Evolutionary conservation across 78 protist species (phyloP), one percentile per base, ranked within the genome.

Genomic region (Dictyostelium intermedium): DNA sequence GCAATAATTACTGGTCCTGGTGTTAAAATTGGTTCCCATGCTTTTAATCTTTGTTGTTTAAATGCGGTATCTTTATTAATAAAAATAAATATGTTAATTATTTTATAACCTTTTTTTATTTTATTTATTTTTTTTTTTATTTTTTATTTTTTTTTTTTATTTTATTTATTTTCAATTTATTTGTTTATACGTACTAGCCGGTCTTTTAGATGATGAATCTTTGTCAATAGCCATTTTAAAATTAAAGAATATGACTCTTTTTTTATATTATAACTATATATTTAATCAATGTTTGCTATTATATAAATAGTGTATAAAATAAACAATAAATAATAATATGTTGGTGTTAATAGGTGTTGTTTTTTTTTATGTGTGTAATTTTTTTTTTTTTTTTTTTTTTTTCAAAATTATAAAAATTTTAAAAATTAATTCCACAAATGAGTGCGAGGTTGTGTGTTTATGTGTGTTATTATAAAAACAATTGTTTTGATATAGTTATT

Each of bases 21-120:
- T 23, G 99, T 96, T 11, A 99, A 63, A 23, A 99, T 84, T 13
- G 99, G 99, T 93, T 98, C 99, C 99, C 99, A 98, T 30, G 99
- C 99, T 30, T 56, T 70, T 56, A 99, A 93, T 60, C 91, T 80
- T 87, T 99, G 99, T 91, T 99, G 99, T 83, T 95, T 97, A 96
- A 98, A 98, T 14, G 97, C 97, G 8, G 96, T 94, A 60, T 96
- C 96, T 77, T 50, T 50, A 10, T 45, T 45, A 16, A 16, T 50
- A 16, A 78, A 10, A 27, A 27, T 39, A n/a, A n/a, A 61, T n/a
- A n/a, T 8, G 8, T n/a, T 63, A 63, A 8, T 63, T n/a, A 27
- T n/a, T 2, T 11, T 60, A 2, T 50, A 5, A 41, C 5, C 5
- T 41, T 5, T 5, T 53, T 20, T 63, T 63, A 10, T 63, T n/a